Conservation (phyloP, 805 yeast species). For the Blastobotrys muscicola region DNA sequence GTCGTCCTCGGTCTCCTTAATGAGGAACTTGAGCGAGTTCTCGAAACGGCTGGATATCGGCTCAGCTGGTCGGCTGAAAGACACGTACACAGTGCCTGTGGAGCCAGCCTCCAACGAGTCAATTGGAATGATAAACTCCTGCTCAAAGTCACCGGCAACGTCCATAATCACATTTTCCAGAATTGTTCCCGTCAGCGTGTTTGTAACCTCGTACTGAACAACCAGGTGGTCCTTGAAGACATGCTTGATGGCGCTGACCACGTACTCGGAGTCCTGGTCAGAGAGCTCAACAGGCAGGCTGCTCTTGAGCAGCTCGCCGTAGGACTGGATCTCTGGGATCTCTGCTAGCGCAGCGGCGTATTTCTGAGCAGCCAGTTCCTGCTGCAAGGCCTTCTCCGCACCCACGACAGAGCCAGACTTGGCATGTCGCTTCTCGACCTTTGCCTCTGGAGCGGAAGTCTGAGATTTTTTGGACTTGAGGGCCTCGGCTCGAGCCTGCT, state of each 20-base stretch:
- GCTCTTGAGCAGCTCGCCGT: slow-evolving; percentile 69
- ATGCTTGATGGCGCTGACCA: slow-evolving; percentile 76
- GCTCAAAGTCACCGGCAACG: slow-evolving; percentile 32
- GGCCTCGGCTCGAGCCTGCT: slow-evolving; percentile 29
- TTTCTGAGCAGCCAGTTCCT: slow-evolving; percentile 22
- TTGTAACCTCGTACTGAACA: slow-evolving; percentile 72
- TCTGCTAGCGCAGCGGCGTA: slow-evolving; percentile 59
- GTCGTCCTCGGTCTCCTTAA: slow-evolving; percentile 69
- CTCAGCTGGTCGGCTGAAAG: slow-evolving; percentile 50
- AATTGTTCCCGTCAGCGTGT: slow-evolving; percentile 71
- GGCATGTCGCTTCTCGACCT: slow-evolving; percentile 44
- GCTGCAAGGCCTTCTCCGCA: slow-evolving; percentile 14
- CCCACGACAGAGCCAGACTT: slow-evolving; percentile 16
- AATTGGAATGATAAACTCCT: slow-evolving; percentile 65
- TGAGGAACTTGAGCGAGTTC: slow-evolving; percentile 61
- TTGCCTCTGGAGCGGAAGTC: slow-evolving; percentile 49
- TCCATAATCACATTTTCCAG: slow-evolving; percentile 65
- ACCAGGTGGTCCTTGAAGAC: slow-evolving; percentile 64
- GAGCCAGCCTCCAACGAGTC: slow-evolving; percentile 62
- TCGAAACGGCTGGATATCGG: slow-evolving; percentile 40
- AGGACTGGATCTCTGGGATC: slow-evolving; percentile 62
- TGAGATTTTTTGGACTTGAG: slow-evolving; percentile 37
- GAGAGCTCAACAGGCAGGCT: slow-evolving; percentile 61
- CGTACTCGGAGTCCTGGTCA: slow-evolving; percentile 88
- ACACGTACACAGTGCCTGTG: slow-evolving; percentile 69